Evolutionary conservation across 768 basidiomycete genomes (phyloP), one percentile per base, ranked within the genome.

Genomic region (Tricholoma sp.): DNA sequence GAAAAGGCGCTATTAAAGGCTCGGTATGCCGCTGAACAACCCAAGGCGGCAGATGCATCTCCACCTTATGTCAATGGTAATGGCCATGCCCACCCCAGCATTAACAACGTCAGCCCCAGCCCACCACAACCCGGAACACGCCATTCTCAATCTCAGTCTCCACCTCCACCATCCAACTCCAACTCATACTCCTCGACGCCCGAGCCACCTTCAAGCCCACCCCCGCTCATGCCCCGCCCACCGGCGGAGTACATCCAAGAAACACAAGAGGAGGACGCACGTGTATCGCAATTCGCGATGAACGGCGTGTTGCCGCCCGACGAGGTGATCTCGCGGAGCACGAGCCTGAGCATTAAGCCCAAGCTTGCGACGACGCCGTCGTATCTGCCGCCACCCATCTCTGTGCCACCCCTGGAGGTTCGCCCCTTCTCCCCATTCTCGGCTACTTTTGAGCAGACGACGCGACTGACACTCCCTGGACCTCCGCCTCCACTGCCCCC

Each of bases 171-270:
- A 24, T 27, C 47, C 7, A 1, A 3, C 27, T n/a, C 47, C 14
- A 31, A 4, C 9, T 50, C 47, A 29, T 31, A 50, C 5, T 18
- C 47, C 9, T 16, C 27, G 8, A 50, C 47, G 3, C 47, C 47
- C n/a, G 47, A 50, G 8, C 27, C 47, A 8, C 47, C 47, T 24
- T 74, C 75, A 0, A 69, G 79, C 0, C 90, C 88, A 0, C 89
- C 89, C 1, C 89, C 90, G 7, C 72, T 92, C 59, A 73, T 80
- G 75, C 91, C 90, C 2, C 83, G 85, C 52, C 91, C 90, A 1
- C 91, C 90, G 8, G 82, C 68, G 5, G 85, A 88, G 55, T 92
- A 92, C 67, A 90, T 93, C 59, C 82, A 86, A 60, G 87, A 92
- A 72, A 92, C 90, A 16, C 85, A 82, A 59, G 85, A 86, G 62